These are phyloP conservation scores for Saxophila tyrrhenica DNA, from an alignment of 495 filamentous ascomycete genomes.

Conservation along the genomic window DNA sequence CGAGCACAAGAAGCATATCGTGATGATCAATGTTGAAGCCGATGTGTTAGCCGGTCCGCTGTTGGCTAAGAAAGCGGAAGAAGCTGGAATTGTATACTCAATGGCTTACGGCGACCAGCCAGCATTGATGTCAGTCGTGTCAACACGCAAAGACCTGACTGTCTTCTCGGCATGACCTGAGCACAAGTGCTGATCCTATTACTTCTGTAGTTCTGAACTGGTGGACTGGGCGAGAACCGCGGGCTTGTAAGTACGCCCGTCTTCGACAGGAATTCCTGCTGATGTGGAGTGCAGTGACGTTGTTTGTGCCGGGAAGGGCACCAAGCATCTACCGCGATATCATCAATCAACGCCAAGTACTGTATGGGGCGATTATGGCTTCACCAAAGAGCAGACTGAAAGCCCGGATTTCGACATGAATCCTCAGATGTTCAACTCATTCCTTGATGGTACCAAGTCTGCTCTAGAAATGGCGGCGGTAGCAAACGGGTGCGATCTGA, in stretches of 20 bases:
- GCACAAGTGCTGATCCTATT: too few species aligned
- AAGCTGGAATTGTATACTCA: constrained; percentile 23
- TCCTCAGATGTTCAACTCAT: constrained; percentile 25
- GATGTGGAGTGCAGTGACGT: constrained; percentile 5
- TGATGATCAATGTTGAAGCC: constrained; percentile 24
- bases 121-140: constrained; percentile 18
- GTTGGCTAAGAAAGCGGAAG: constrained; percentile 15
- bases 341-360: constrained; percentile 22
- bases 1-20: constrained; percentile 25
- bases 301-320: constrained; percentile 22
- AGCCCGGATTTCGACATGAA: constrained; percentile 19
- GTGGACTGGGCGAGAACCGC: constrained; percentile 23
- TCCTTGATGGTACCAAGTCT: constrained; percentile 23
- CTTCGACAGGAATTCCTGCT: not conserved
- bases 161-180: too few species aligned
- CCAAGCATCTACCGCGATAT: constrained; percentile 21
- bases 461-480: constrained; percentile 23
- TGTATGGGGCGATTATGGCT: constrained; percentile 22
- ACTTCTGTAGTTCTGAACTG: too few species aligned
- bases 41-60: constrained; percentile 22
- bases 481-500: constrained; percentile 19
- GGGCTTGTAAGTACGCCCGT: constrained; percentile 10
- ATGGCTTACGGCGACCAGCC: constrained; percentile 25
- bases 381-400: constrained; percentile 20
- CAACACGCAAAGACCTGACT: too few species aligned